Conservation (phyloP, 352 stramenopile species). For the Phytophthora tubulina region DNA sequence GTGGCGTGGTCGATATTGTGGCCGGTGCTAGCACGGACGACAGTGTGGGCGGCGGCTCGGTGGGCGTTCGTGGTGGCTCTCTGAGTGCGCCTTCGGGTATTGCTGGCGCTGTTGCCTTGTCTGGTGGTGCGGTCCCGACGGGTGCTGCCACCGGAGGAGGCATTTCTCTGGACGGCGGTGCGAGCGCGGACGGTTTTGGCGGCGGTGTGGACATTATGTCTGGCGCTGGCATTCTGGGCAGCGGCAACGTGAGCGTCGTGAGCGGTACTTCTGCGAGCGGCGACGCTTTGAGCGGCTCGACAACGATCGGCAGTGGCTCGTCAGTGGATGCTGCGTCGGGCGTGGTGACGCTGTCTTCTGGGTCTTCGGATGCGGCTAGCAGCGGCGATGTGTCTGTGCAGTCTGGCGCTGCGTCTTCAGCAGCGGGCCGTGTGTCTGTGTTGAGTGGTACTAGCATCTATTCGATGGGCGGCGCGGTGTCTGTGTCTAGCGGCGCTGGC, state of each 20-base stretch:
- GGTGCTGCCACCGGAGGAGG: neutral
- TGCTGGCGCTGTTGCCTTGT: neutral
- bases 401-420: neutral
- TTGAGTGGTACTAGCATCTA: neutral
- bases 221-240: neutral
- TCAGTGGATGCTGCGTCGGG: neutral
- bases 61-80: neutral
- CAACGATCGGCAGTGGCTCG: neutral
- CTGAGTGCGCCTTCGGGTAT: neutral
- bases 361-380: neutral
- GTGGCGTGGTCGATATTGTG: neutral
- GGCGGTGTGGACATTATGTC: neutral
- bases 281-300: neutral
- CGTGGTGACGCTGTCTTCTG: neutral
- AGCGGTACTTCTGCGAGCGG: neutral
- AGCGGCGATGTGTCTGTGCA: neutral
- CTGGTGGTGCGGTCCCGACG: neutral
- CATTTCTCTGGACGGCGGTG: constrained; percentile 10
- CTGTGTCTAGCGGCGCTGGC: neutral
- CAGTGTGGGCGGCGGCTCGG: neutral
- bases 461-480: neutral
- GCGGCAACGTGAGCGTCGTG: neutral
- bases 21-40: constrained; percentile 2
- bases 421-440: neutral
- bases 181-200: neutral